Base-by-base conservation (phyloP, 352 stramenopile species). In the Hyaloperonospora brassicae region DNA sequence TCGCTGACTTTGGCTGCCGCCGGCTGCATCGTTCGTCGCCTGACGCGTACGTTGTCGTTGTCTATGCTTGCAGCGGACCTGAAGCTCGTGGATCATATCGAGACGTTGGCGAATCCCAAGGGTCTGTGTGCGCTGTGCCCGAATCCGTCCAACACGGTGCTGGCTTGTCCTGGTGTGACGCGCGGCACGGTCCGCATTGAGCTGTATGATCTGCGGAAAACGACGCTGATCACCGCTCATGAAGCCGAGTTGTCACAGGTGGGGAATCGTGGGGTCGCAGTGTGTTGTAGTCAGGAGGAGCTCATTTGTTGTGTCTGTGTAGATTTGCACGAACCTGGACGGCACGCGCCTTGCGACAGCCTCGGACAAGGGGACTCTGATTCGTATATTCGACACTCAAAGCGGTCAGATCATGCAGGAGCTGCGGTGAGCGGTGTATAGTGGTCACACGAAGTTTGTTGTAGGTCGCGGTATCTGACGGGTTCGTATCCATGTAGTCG, bases 21-120 rank as follows among this genome's bases (percentile, higher is more conserved):
- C 17, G 21, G 13, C 5, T 10, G 23, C 1, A 17, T 27, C 1
- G 9, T 42, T 36, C 12, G 10, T 12, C 40, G 31, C 10, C 43
- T 73, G 41, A 68, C 21, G 14, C 14, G n/a, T 41, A 24, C 10
- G 17, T 8, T n/a, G 11, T 51, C 22, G 17, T 64, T 10, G 22
- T 50, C 23, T 30, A 8, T 34, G 4, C 27, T 38, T 52, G 2
- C 44, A 92, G 87, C 87, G 7, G 96, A 99, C 70, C 73, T 99
- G 50, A 95, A 96, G 68, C 68, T 99, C 12, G 77, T 98, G 47
- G 95, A 99, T 58, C 96, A 98, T 70, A 98, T 99, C 35, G 95
- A 98, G 64, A 99, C 97, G n/a, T 86, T 97, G n/a, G 79, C 95
- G 10, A 99, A 99, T 78, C 91, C 95, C 5, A 88, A 93, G 55